These are phyloP conservation scores for Strobilomyces confusus DNA, from an alignment of 768 basidiomycete species.

Conservation along the genomic window DNA sequence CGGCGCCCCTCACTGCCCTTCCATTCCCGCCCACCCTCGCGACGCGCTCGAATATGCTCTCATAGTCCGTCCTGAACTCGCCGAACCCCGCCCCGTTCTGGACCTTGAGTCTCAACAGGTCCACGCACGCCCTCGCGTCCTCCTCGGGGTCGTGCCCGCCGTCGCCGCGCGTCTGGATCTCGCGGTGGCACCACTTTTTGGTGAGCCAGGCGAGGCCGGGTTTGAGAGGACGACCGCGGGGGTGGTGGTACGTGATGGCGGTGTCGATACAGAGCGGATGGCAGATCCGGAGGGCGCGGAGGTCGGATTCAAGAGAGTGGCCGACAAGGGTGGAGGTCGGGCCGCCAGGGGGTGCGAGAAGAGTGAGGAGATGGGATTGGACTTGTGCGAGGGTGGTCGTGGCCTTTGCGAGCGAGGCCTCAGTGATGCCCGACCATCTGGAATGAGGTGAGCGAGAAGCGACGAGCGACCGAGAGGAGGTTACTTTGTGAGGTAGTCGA, in stretches of 20 bases:
- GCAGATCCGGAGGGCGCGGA: conserved; percentile 80
- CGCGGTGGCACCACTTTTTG: conserved; percentile 85
- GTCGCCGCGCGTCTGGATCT: conserved; percentile 82
- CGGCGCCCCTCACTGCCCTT: conserved; percentile 52
- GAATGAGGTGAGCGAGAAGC: neutral
- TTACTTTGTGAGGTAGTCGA: conserved; percentile 90
- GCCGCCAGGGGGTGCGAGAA: conserved; percentile 49
- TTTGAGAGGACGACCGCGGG: conserved; percentile 89
- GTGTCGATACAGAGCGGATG: conserved; percentile 92
- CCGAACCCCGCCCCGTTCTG: conserved; percentile 77
- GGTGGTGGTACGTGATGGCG: conserved; percentile 85
- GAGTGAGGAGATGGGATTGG: conserved; percentile 61
- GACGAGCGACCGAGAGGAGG: conserved; percentile 5
- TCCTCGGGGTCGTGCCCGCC: conserved; percentile 94
- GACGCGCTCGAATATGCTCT: conserved; percentile 88
- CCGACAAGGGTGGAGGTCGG: conserved; percentile 82
- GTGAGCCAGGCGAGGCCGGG: conserved; percentile 97
- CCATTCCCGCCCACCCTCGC: conserved; percentile 46
- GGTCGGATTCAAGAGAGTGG: conserved; percentile 93
- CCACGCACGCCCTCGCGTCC: conserved; percentile 85
- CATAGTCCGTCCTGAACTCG: conserved; percentile 78
- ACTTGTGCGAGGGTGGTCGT: conserved; percentile 79
- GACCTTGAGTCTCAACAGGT: conserved; percentile 79
- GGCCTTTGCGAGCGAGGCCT: conserved; percentile 58
- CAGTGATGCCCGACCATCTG: conserved; percentile 94